Evolutionary conservation across 371 early-diverging fungal species (phyloP).

Genomic region (Coemansia sp.): DNA sequence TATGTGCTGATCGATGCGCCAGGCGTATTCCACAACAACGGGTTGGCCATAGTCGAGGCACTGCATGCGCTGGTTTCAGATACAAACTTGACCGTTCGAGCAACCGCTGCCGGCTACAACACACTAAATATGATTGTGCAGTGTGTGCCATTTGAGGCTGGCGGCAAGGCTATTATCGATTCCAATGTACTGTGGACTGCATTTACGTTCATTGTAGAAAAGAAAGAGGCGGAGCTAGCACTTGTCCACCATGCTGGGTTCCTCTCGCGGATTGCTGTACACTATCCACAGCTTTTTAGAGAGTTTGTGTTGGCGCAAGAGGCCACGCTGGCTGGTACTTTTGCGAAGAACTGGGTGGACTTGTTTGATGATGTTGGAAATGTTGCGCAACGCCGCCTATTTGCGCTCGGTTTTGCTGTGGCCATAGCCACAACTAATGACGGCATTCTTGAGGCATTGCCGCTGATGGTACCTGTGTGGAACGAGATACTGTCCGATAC

Average conservation of each 20-base stretch:
- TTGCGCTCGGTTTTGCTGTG: constrained; percentile 28
- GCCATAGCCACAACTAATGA: constrained; percentile 35
- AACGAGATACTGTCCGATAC: constrained; percentile 40
- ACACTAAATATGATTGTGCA: constrained; percentile 34
- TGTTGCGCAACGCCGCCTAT: constrained; percentile 31
- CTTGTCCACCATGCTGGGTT: constrained; percentile 33
- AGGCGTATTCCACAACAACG: constrained; percentile 13
- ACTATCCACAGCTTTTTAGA: constrained; percentile 28
- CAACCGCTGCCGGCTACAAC: constrained; percentile 26
- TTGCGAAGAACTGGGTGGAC: constrained; percentile 33
- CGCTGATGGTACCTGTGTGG: constrained; percentile 46
- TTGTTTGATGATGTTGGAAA: constrained; percentile 32
- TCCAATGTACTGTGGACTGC: constrained; percentile 32
- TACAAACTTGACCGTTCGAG: constrained; percentile 19
- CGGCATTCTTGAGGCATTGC: constrained; percentile 25
- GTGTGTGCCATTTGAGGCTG: constrained; percentile 16
- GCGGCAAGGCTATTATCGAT: constrained; percentile 9
- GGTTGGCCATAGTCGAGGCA: constrained; percentile 20
- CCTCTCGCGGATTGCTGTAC: constrained; percentile 35
- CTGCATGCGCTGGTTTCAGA: constrained; percentile 34
- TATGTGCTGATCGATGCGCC: constrained; percentile 64
- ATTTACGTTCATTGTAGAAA: constrained; percentile 34
- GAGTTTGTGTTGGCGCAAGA: constrained; percentile 37
- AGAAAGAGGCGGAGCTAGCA: constrained; percentile 20
- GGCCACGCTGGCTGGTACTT: constrained; percentile 4